phyloP scores from a whole-genome alignment of 2,329 filamentous ascomycete species.

The Beauveria sp. region DNA sequence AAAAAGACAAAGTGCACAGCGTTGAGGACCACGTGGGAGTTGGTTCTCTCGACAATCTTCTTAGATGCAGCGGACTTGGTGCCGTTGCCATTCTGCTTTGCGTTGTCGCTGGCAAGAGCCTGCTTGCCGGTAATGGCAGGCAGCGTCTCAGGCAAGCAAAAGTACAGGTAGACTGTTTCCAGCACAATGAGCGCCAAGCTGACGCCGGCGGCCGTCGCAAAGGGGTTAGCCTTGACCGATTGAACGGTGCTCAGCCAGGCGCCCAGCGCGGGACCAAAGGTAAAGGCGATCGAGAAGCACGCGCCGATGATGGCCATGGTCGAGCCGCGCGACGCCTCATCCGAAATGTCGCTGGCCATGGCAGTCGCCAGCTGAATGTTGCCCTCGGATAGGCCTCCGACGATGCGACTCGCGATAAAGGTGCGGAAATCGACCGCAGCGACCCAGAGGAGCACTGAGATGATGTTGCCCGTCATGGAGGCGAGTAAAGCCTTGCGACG shows the following conservation, averaged over 20 bases:
- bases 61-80: constrained; percentile 18
- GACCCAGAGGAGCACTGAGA: constrained; percentile 92
- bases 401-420: constrained; percentile 85
- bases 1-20: constrained; percentile 83
- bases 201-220: constrained; percentile 85
- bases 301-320: constrained; percentile 96
- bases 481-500: constrained; percentile 78
- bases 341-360: constrained; percentile 93
- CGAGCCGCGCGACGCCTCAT: constrained; percentile 72
- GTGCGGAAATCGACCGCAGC: constrained; percentile 89
- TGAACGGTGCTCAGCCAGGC: constrained; percentile 75
- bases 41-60: constrained; percentile 50
- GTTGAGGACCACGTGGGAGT: constrained; percentile 78
- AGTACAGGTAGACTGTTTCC: constrained; percentile 84
- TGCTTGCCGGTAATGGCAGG: constrained; percentile 43
- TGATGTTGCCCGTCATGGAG: constrained; percentile 88
- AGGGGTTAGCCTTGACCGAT: constrained; percentile 79
- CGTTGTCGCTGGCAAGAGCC: constrained; percentile 13
- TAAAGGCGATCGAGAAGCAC: constrained; percentile 96
- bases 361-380: constrained; percentile 95
- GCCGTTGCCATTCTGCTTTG: constrained; percentile 15
- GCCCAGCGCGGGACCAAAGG: constrained; percentile 86
- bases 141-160: constrained; percentile 78
- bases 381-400: constrained; percentile 90
- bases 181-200: constrained; percentile 75